Evolutionary conservation across 2,329 filamentous ascomycete species (phyloP).

Genomic region (Fusarium ambrosium): DNA sequence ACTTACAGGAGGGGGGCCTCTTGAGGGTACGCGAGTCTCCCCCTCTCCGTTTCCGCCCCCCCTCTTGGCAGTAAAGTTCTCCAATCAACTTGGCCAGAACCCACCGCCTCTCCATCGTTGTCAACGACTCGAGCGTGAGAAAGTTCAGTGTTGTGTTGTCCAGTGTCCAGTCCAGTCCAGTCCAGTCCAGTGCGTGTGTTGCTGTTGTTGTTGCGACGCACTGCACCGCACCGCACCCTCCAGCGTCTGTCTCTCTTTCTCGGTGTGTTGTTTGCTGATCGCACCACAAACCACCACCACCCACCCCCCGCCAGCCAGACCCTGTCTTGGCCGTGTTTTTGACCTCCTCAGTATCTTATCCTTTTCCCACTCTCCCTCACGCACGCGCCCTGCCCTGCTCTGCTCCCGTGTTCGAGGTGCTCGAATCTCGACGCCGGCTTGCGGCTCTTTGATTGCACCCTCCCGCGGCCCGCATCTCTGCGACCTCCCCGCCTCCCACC

Average conservation of each 20-base stretch:
- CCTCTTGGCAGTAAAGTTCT: slow-evolving; percentile 29
- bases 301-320: slow-evolving; percentile 39
- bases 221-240: slow-evolving; percentile 16
- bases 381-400: slow-evolving; percentile 18
- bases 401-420: slow-evolving; percentile 25
- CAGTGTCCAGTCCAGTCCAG: neutral
- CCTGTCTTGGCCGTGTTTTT: slow-evolving; percentile 35
- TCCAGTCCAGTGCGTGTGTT: neutral
- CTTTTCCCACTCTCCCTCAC: slow-evolving; percentile 17
- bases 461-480: slow-evolving; percentile 42
- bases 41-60: slow-evolving; percentile 30
- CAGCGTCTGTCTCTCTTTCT: slow-evolving; percentile 26
- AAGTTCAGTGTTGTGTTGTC: neutral
- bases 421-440: slow-evolving; percentile 42
- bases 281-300: slow-evolving; percentile 28
- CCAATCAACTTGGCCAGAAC: slow-evolving; percentile 44
- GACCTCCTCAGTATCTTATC: slow-evolving; percentile 15
- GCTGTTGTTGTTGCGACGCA: slow-evolving; percentile 37
- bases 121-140: slow-evolving; percentile 22
- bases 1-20: slow-evolving; percentile 26
- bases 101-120: slow-evolving; percentile 43
- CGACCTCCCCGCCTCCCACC: slow-evolving; percentile 35
- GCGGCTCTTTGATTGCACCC: slow-evolving; percentile 38
- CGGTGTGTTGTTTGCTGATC: slow-evolving; percentile 34
- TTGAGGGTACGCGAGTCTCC: slow-evolving; percentile 7